Base-by-base conservation (phyloP, 257 asterid genomes). In the Penstemon barbatus region DNA sequence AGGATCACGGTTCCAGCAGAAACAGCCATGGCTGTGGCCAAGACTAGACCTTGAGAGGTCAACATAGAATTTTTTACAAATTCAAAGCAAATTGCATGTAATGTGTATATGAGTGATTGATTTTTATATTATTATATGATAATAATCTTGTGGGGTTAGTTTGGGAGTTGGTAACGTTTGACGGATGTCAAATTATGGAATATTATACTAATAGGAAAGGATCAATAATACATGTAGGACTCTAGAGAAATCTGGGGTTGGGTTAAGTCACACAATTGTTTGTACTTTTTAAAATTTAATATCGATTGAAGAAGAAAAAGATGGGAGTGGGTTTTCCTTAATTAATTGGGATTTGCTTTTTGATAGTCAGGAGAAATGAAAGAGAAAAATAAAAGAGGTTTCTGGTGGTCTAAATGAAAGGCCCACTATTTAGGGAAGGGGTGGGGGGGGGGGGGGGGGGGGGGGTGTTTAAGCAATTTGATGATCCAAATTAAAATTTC, bases 11-110 rank as follows among this genome's bases (percentile, higher is more conserved):
- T 80, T 40, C 89, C 96, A 4, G 88, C 98, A 36, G 98, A 92
- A 43, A 87, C 90, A 0, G 91, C 96, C 88, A 92, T 82, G 57
- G 96, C 96, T 15, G 98, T 87, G 44, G 96, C 98, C 39, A 89
- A 66, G 57, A 86, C 96, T 7, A 85, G 41, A 54, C 86, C 90
- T 63, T 87, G 93, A 19, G 91, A 78, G 4, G 86, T 76, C 87
- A 85, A 69, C 78, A 83, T 66, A 8, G 78, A 66, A 15, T 15
- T 15, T 15, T 15, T 15, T 15, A 50, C 11, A 50, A 12, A 12
- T 15, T 12, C 36, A 25, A 12, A 41, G 43, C 65, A 65, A 44
- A 5, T 52, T 43, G 69, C 69, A 46, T 15, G 36, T 3, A 53
- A 33, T 7, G 7, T 10, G 2, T 33, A 1, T 36, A 12, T 12